Evolutionary conservation across 495 filamentous ascomycete genomes (phyloP).

Genomic region (Parmelia sp.): DNA sequence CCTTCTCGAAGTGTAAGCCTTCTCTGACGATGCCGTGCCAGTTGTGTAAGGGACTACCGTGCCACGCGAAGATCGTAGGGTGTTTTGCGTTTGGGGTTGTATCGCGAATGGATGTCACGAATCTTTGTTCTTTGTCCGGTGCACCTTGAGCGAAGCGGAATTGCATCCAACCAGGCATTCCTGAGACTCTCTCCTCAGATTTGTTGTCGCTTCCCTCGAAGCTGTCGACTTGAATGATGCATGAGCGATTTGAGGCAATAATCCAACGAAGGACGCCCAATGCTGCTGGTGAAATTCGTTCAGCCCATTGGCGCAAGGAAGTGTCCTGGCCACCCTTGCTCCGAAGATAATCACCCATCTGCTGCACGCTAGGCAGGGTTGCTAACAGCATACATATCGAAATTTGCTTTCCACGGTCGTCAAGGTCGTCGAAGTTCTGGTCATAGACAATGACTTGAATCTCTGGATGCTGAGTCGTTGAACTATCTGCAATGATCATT

Average conservation of each 20-base stretch:
- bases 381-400: slow-evolving; percentile 56
- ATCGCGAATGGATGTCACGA: slow-evolving; percentile 56
- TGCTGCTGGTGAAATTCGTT: slow-evolving; percentile 58
- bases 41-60: slow-evolving; percentile 68
- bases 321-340: slow-evolving; percentile 30
- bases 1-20: slow-evolving; percentile 65
- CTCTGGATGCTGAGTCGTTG: slow-evolving; percentile 20
- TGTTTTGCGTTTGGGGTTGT: slow-evolving; percentile 39
- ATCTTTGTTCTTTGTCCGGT: slow-evolving; percentile 83
- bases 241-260: slow-evolving; percentile 83
- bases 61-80: slow-evolving; percentile 77
- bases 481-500: not conserved
- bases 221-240: slow-evolving; percentile 65
- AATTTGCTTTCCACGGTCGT: slow-evolving; percentile 41
- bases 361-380: slow-evolving; percentile 58
- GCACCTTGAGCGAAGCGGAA: slow-evolving; percentile 86
- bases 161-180: slow-evolving; percentile 65
- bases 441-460: slow-evolving; percentile 44
- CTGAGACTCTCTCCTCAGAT: slow-evolving; percentile 51
- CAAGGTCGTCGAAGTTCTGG: slow-evolving; percentile 51
- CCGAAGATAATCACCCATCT: slow-evolving; percentile 58
- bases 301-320: slow-evolving; percentile 53
- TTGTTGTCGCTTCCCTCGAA: slow-evolving; percentile 16
- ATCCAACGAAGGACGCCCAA: slow-evolving; percentile 77
- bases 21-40: slow-evolving; percentile 90